Conservation (phyloP, 2,329 filamentous ascomycete genomes). For the Knufia fluminis region DNA sequence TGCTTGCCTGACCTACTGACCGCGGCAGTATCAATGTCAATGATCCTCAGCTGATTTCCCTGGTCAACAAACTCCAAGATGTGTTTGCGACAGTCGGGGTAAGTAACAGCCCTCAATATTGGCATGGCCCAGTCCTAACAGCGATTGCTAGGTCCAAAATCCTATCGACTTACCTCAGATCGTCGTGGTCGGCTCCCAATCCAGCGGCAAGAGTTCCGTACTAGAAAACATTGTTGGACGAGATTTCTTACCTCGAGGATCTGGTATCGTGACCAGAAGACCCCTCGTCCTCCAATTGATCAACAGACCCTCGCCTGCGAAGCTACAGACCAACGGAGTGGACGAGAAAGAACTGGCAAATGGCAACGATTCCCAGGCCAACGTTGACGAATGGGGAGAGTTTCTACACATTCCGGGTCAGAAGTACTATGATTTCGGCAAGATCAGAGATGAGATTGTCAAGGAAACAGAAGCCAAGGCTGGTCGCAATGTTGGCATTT, state of each 20-base stretch:
- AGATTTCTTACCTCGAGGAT: constrained; percentile 95
- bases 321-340: constrained; percentile 62
- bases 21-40: constrained; percentile 58
- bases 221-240: constrained; percentile 97
- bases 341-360: constrained; percentile 55
- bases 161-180: constrained; percentile 98
- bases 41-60: constrained; percentile 60
- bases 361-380: constrained; percentile 75
- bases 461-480: constrained; percentile 95
- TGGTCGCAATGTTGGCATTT: constrained; percentile 92
- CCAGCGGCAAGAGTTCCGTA: constrained; percentile 97
- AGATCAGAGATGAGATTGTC: constrained; percentile 95
- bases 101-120: constrained; percentile 31
- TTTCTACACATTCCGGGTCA: constrained; percentile 96
- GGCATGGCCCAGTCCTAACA: constrained; percentile 25
- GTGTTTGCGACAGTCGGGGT: constrained; percentile 94
- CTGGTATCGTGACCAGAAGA: constrained; percentile 91
- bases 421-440: constrained; percentile 97
- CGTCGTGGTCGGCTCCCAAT: constrained; percentile 95
- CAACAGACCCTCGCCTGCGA: constrained; percentile 61
- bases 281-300: constrained; percentile 96
- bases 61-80: constrained; percentile 99
- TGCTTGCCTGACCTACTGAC: constrained; percentile 14
- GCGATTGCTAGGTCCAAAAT: constrained; percentile 69
- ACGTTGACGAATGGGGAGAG: constrained; percentile 95